Evolutionary conservation across 176 grass and related monocot species (phyloP).

Genomic region (Poa pratensis): DNA sequence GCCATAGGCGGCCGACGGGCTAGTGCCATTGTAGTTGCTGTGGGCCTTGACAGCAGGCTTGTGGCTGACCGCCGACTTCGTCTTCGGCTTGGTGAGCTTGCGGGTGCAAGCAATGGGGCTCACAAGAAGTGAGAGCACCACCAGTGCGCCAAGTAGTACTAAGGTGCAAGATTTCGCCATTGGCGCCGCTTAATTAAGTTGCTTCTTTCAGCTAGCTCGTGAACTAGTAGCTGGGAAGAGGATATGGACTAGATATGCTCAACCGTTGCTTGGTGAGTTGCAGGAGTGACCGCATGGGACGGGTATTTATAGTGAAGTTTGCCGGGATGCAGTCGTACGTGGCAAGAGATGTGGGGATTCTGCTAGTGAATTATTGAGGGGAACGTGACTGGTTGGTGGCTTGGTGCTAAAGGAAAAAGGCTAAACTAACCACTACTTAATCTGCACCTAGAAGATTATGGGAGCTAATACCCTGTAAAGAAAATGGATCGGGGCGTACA

Average conservation of each 20-base stretch:
- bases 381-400: conserved; percentile 52
- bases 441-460: conserved; percentile 4
- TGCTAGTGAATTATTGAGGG: conserved; percentile 44
- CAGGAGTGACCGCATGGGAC: conserved; percentile 1
- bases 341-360: conserved; percentile 31
- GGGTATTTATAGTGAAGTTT: conserved; percentile 45
- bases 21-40: conserved; percentile 30
- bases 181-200: background rate
- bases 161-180: conserved; percentile 50
- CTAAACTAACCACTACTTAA: background rate
- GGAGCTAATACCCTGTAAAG: background rate
- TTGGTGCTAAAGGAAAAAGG: conserved; percentile 31
- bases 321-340: conserved; percentile 30
- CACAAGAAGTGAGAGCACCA: conserved; percentile 45
- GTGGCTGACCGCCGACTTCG: background rate
- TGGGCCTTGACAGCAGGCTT: conserved; percentile 19
- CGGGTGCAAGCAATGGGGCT: conserved; percentile 55
- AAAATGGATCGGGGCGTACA: background rate
- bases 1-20: conserved; percentile 36
- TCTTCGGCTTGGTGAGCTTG: conserved; percentile 38
- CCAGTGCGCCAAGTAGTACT: conserved; percentile 20
- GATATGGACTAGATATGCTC: conserved; percentile 26
- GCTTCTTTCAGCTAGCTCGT: conserved; percentile 6
- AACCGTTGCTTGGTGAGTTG: conserved; percentile 47
- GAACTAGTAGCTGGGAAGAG: background rate